phyloP scores from a whole-genome alignment of 164 flowering plant genomes.

The Vitis vinifera region DNA sequence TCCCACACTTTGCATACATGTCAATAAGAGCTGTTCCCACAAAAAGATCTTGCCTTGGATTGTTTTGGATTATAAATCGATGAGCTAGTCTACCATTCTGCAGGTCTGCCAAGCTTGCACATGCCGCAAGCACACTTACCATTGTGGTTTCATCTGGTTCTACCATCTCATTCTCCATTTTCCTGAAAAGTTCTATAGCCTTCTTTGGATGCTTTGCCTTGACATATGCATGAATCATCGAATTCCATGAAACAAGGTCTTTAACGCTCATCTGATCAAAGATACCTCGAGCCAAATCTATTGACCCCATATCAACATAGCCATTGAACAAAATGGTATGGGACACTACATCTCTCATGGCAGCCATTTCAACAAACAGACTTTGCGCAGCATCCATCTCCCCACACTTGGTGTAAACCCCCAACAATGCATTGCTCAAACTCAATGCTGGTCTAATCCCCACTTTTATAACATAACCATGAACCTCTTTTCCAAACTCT shows the following conservation, averaged over 20 bases:
- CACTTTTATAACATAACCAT: conserved; percentile 18
- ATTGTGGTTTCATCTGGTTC: conserved; percentile 27
- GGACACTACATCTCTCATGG: conserved; percentile 19
- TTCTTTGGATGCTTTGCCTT: conserved; percentile 20
- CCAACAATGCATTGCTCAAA: conserved; percentile 25
- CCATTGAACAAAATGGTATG: conserved; percentile 32
- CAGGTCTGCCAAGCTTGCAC: conserved; percentile 24
- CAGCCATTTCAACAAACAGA: conserved; percentile 24
- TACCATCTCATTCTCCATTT: conserved; percentile 19
- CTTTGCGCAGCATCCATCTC: conserved; percentile 18
- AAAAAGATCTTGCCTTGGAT: conserved; percentile 19
- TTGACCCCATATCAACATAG: conserved; percentile 22
- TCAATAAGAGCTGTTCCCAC: conserved; percentile 33
- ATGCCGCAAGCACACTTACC: conserved; percentile 27
- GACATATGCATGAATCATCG: conserved; percentile 29
- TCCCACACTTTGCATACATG: conserved; percentile 40
- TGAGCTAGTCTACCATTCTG: conserved; percentile 27
- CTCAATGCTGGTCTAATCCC: conserved; percentile 12
- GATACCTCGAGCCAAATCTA: conserved; percentile 25
- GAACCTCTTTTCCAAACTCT: conserved; percentile 11
- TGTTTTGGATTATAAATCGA: conserved; percentile 11
- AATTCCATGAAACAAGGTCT: conserved; percentile 32
- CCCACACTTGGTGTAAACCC: conserved; percentile 22
- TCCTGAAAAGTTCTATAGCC: conserved; percentile 25
- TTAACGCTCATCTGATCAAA: conserved; percentile 25